Base-by-base conservation (phyloP, 1,284 basidiomycete species). In the Porogramme epimiltina region DNA sequence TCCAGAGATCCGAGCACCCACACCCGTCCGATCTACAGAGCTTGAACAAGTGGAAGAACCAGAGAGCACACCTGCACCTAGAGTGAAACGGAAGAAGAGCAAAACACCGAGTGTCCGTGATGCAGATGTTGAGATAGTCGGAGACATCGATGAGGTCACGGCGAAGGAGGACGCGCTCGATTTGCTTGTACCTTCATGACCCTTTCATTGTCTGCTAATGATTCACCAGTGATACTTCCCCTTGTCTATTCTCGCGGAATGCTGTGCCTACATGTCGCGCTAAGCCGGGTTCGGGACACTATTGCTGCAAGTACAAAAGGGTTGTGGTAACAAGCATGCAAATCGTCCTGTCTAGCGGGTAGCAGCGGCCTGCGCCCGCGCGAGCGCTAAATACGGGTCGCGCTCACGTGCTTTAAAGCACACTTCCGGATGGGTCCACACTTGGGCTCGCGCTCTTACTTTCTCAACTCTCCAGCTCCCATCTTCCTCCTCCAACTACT, bases 1-100 rank as follows among this genome's bases (percentile, higher is more conserved):
- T n/a, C 88, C 88, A 0, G 78, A 83, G 51, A 89, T 91, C 54
- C 75, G 77, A 24, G 74, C 76, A 1, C 82, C 83, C 0, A 70
- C 74, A 3, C 74, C 74, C 15, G 70, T 68, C 6, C 59, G 62
- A 10, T 62, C 58, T 13, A 51, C 48, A 5, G 58, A 64, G 36
- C 43, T 59, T 10, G 49, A 55, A 36, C 24, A 33, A 9, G 34
- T 44, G 11, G 26, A 25, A 2, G 45, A 47, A 10, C 10, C 42
- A 2, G 9, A 24, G 22, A 47, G 34, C 16, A 23, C 20, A 3
- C 20, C 24, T 3, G 36, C 42, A 3, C 46, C 52, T 37, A 36
- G 42, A 15, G 36, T 22, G 1, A 31, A 43, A 16, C 60, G 62
- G 28, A 66, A 70, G 48, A 63, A 69, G 49, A 68, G 65, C 46